Percentiles rank a stretch among this genome's conserved stretches.
Evolutionary conservation across 2,329 filamentous ascomycete species (phyloP).

Genomic region (Fusarium mexicanum): DNA sequence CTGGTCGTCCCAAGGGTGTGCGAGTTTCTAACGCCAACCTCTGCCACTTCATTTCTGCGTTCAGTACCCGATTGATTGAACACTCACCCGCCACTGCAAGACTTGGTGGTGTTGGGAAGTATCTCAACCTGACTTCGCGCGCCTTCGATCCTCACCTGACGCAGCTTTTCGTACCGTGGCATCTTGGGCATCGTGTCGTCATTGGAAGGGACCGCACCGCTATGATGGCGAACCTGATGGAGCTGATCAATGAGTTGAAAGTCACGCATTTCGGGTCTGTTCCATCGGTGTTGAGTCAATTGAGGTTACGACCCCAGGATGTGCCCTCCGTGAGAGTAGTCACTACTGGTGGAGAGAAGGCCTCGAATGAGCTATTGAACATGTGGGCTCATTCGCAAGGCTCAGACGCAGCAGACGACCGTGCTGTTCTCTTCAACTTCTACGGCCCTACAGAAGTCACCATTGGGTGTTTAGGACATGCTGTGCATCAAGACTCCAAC

Average conservation of each 20-base stretch:
- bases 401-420: rapidly evolving
- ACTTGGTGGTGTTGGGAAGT: constrained; percentile 3
- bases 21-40: constrained; percentile 13
- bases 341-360: constrained; percentile 23
- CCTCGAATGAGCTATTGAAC: constrained; percentile 16
- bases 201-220: constrained; percentile 14
- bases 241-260: constrained; percentile 12
- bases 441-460: constrained; percentile 25
- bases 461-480: constrained; percentile 12
- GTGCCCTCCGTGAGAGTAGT: constrained; percentile 13
- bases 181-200: not conserved
- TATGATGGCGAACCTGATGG: not conserved
- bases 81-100: not conserved
- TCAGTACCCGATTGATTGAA: constrained; percentile 2
- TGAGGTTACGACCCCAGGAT: not conserved
- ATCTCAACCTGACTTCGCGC: constrained; percentile 20
- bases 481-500: constrained; percentile 10
- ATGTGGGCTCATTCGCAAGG: not conserved
- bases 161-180: constrained; percentile 17
- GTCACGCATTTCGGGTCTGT: constrained; percentile 22
- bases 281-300: constrained; percentile 9
- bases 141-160: constrained; percentile 25
- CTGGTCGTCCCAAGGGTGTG: constrained; percentile 21
- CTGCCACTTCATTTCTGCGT: constrained; percentile 15
- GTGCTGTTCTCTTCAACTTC: constrained; percentile 15